These are phyloP conservation scores for Hypoxylon lenormandii DNA, from an alignment of 495 filamentous ascomycete species.

Conservation along the genomic window DNA sequence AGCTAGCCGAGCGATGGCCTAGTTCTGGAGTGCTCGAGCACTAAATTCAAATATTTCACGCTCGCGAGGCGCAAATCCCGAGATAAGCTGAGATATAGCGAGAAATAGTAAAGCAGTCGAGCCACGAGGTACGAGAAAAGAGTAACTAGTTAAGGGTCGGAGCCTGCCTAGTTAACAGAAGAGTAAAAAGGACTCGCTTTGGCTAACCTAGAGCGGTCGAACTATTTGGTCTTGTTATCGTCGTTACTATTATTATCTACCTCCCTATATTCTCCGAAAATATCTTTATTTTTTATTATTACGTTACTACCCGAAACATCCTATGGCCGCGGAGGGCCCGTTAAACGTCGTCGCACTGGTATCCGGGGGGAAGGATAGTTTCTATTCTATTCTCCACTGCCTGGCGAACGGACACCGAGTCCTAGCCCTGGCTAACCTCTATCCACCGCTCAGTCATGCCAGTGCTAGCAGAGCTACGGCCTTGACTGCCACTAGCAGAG, in stretches of 20 bases:
- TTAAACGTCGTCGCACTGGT: constrained; percentile 91
- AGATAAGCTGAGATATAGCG: constrained; percentile 40
- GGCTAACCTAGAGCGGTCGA: constrained; percentile 15
- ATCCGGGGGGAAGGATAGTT: constrained; percentile 96
- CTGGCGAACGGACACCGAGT: constrained; percentile 84
- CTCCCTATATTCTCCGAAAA: constrained; percentile 30
- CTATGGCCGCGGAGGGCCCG: constrained; percentile 49
- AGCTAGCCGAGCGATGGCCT: constrained; percentile 32
- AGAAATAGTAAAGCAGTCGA: constrained; percentile 36
- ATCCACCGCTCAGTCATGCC: constrained; percentile 63
- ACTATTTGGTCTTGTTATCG: constrained; percentile 41
- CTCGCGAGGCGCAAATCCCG: constrained; percentile 20
- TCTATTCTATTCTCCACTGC: constrained; percentile 92
- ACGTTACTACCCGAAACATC: constrained; percentile 9
- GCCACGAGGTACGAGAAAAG: constrained; percentile 11
- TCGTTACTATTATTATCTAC: constrained; percentile 19
- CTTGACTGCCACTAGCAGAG: constrained; percentile 10
- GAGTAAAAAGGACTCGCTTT: constrained; percentile 21
- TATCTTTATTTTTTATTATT: constrained; percentile 10
- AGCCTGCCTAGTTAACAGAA: background rate
- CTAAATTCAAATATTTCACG: constrained; percentile 26
- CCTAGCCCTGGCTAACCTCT: constrained; percentile 88
- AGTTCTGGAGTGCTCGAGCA: constrained; percentile 10
- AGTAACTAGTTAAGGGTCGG: background rate
- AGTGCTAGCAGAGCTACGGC: constrained; percentile 7